Percentiles rank a stretch among this genome's conserved stretches.
Evolutionary conservation across 805 yeast genomes (phyloP).

Genomic region (Debaryomyces hansenii): DNA sequence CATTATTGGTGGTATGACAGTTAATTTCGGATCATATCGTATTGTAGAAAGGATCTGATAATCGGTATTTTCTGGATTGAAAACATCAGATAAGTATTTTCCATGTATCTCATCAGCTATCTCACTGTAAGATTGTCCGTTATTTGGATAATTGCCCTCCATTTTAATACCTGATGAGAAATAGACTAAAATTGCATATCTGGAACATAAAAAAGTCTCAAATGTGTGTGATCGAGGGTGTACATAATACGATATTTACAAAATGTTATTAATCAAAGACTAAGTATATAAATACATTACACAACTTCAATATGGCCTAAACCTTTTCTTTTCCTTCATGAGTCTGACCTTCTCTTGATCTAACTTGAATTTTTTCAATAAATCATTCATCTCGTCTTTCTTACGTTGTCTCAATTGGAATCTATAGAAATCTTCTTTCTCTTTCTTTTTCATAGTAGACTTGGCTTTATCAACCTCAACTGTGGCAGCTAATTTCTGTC

Average conservation of each 20-base stretch:
- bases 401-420: conserved; percentile 94
- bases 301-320: conserved; percentile 59
- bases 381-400: conserved; percentile 87
- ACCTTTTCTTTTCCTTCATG: conserved; percentile 78
- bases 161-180: neutral
- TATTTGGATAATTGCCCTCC: neutral
- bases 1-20: conserved; percentile 25
- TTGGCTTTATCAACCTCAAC: conserved; percentile 36
- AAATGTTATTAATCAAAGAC: neutral
- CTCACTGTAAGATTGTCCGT: neutral
- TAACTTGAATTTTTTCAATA: conserved; percentile 77
- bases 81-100: conserved; percentile 7
- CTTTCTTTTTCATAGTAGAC: conserved; percentile 64
- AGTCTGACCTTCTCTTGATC: conserved; percentile 84
- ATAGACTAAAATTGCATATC: neutral
- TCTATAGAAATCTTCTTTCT: conserved; percentile 89
- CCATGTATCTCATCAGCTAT: conserved; percentile 7
- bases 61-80: conserved; percentile 19
- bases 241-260: neutral
- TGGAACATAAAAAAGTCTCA: neutral
- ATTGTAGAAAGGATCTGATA: conserved; percentile 70
- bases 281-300: neutral
- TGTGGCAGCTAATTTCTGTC: conserved; percentile 42
- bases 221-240: neutral
- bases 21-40: conserved; percentile 68